Conservation (phyloP, 2,329 filamentous ascomycete genomes). For the Sporothrix schenckii region DNA sequence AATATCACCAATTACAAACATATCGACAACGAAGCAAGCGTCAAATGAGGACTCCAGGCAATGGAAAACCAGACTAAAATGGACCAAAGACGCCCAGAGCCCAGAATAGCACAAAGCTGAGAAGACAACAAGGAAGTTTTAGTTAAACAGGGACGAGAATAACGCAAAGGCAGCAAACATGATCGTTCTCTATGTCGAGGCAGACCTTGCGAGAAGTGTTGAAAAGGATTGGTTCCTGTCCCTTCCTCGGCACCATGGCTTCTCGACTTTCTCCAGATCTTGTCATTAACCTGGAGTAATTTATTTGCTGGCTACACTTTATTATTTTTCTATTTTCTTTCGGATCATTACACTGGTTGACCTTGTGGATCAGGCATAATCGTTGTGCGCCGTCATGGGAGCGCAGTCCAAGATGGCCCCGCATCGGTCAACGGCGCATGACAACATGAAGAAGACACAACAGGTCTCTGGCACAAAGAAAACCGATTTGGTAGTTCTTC, state of each 20-base stretch:
- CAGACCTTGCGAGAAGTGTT: background rate
- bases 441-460: conserved; percentile 16
- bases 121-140: background rate
- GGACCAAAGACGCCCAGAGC: background rate
- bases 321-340: conserved; percentile 10
- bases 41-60: background rate
- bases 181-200: background rate
- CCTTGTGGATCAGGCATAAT: conserved; percentile 8
- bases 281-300: background rate
- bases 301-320: background rate
- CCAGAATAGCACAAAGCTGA: background rate
- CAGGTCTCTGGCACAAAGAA: conserved; percentile 22
- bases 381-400: conserved; percentile 4
- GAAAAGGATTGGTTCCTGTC: conserved; percentile 5
- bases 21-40: conserved; percentile 21
- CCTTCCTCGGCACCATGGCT: background rate
- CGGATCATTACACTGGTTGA: background rate
- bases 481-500: conserved; percentile 9
- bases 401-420: conserved; percentile 24
- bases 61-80: background rate
- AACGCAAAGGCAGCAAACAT: background rate
- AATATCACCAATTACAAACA: conserved; percentile 18
- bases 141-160: conserved; percentile 3
- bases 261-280: background rate
- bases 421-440: conserved; percentile 27